Evolutionary conservation across 1,139 yeast genomes (phyloP), one percentile per base, ranked within the genome.

Genomic region (Arxiozyma telluris): DNA sequence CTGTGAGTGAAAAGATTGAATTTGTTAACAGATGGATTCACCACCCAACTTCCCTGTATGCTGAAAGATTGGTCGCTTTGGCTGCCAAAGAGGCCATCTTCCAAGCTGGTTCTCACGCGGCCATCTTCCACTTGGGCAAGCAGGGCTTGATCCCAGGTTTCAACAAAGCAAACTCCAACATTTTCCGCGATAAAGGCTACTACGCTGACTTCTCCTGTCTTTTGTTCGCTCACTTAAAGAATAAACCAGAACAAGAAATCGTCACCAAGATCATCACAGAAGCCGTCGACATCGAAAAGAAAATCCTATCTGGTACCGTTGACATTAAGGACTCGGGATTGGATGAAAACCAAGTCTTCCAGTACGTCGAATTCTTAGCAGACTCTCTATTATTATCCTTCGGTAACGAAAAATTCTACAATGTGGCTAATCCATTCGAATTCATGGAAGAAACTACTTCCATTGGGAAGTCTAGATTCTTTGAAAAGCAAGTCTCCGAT

Each of bases 1-100:
- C 93, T 73, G 90, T 93, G 72, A 87, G 84, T 74, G 88, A 87
- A 78, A 94, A 94, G 80, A 96, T 98, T 57, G 95, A 90, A 64
- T 93, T 98, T 97, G 97, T 98, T 53, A 76, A 91, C 70, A 82
- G 94, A 76, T 93, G 98, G 98, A 93, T 93, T 69, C 76, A 81
- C 59, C 96, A 90, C 70, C 80, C 83, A 41, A 84, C 85, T 55
- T 95, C 96, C 21, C 79, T 91, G 61, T 93, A 87, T 68, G 96
- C 84, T 63, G 98, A 93, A 78, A 86, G 98, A 73, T 80, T 93
- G 65, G 95, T 93, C 60, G 98, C 98, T 23, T 93, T 93, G 70
- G 98, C 98, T 58, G 98, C 98, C 59, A 96, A 93, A 57, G 98
- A 93, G 76, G 98, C 98, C 76, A 88, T 94, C 64, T 93, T 93